A percentile compares a stretch with the other conserved stretches of the same genome.
These are phyloP conservation scores for Datura wrightii DNA, from an alignment of 257 asterid species.

Conservation along the genomic window DNA sequence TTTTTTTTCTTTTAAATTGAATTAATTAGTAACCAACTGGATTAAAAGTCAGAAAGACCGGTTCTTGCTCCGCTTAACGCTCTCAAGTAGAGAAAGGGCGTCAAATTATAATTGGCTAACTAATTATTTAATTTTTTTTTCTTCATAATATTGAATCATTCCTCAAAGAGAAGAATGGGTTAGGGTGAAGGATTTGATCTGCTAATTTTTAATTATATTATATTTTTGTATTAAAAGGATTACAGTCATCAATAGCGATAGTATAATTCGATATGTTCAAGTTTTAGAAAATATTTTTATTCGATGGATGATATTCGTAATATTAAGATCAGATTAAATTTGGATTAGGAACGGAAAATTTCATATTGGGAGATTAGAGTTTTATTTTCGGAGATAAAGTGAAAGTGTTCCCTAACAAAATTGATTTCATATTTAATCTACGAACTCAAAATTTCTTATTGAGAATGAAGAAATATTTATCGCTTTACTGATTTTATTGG, in stretches of 20 bases:
- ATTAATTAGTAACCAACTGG: not conserved
- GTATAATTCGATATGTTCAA: not conserved
- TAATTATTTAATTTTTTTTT: not conserved
- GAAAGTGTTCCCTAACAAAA: too few species aligned
- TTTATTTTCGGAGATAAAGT: too few species aligned
- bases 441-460: not conserved
- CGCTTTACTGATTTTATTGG: too few species aligned
- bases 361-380: not conserved
- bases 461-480: not conserved
- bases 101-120: not conserved
- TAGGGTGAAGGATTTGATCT: not conserved
- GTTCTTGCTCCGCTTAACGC: constrained; percentile 26
- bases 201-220: not conserved
- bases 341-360: not conserved
- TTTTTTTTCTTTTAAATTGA: not conserved
- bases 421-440: too few species aligned
- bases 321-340: not conserved
- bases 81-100: not conserved
- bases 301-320: not conserved
- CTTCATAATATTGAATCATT: not conserved
- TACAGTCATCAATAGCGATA: not conserved
- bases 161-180: not conserved
- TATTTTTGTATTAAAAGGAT: not conserved
- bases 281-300: not conserved
- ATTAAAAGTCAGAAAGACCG: constrained; percentile 25